Evolutionary conservation across 148 eudicot species (phyloP), one percentile per base, ranked within the genome.

Genomic region (Oxyria digyna): DNA sequence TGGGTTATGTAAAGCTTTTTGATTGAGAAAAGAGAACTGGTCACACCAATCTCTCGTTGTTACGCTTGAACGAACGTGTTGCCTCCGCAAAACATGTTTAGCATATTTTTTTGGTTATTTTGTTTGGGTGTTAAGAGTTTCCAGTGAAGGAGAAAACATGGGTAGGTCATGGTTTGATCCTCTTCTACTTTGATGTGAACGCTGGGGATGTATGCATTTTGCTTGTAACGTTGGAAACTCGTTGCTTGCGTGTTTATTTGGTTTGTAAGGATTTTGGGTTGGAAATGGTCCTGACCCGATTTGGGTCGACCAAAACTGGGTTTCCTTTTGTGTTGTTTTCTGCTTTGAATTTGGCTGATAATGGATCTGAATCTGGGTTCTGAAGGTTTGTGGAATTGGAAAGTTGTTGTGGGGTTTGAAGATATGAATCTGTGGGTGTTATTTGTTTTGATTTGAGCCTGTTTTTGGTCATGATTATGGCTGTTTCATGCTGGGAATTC

Each of bases 321-420:
- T 35, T 40, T 35, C 18, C 18, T 37, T 66, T 23, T 37, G 6
- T 37, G 42, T 20, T 29, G 4, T 38, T 66, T 38, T 26, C 69
- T 38, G 43, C 45, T 24, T 66, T 66, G 46, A 35, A 66, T 38
- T 41, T 18, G 69, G 46, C 27, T 66, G 17, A 42, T 35, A 18
- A 66, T 66, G 69, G 69, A 66, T 66, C 69, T 66, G 69, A 66
- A 66, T 37, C 46, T 66, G 69, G 69, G 42, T 66, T 37, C 20
- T 66, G 12, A 37, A n/a, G 29, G 21, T 37, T 11, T 27, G 69
- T 66, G 43, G 69, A 38, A 37, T 66, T 41, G 69, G 29, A 18
- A 59, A 59, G 35, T 59, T 31, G 15, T 15, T 59, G 35, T 15
- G 38, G 65, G 65, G 38, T 29, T 59, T 31, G 65, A 29, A 5